Evolutionary conservation across 2,329 filamentous ascomycete genomes (phyloP), one percentile per base, ranked within the genome.

Genomic region (Aspergillus unguis): DNA sequence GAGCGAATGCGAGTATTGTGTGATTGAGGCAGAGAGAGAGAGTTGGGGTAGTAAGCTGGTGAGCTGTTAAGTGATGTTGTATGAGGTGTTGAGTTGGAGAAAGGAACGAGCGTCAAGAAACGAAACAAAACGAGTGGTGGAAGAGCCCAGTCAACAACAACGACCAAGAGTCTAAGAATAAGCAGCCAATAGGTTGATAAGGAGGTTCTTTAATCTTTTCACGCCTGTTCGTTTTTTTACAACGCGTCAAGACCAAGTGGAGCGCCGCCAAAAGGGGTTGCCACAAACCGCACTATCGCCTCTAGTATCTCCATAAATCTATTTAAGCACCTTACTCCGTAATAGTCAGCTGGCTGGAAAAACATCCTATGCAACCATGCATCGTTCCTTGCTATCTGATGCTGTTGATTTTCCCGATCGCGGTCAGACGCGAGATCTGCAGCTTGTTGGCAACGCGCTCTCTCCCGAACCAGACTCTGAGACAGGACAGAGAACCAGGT

Each of bases 31-130:
- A 44, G 42, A 36, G 46, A 32, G 37, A 36, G 48, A 52, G 29
- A 51, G 41, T 29, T 29, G 17, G 28, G 43, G 37, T 17, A 17
- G 17, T 17, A 17, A 17, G 17, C 17, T 17, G 17, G 17, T 17
- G 17, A 17, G 17, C 17, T 17, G 17, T 17, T 17, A 17, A 17
- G 49, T 51, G 47, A 44, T 41, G 45, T 43, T 27, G 43, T 32
- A 11, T 35, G 46, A 48, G 52, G 42, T 53, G 41, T 43, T 52
- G 48, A 48, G 52, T 38, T 36, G 45, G 45, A 45, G 28, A 26
- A 32, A 52, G 29, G 52, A 56, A 54, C 48, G 54, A 54, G 54
- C 37, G 54, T 56, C 44, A 47, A 44, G 37, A 49, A 49, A 49
- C 17, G 47, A 49, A 40, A 43, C 37, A 38, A 28, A 35, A 38